phyloP scores from a whole-genome alignment of 1,139 yeast genomes.

The Kodamaea anthophila region DNA sequence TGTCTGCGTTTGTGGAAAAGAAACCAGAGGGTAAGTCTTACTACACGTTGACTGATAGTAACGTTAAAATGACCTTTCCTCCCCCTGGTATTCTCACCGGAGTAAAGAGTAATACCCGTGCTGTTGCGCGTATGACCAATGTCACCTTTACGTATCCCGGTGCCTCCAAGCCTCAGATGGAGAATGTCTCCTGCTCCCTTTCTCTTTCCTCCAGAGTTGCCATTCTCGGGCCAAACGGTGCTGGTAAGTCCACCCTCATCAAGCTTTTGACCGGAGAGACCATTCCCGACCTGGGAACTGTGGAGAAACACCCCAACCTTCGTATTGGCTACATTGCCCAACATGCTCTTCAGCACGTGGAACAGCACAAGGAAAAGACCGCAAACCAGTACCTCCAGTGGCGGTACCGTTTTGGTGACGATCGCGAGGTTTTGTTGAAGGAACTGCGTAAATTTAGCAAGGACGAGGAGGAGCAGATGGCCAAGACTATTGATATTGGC shows the following conservation, averaged over 20 bases:
- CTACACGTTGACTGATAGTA: slow-evolving; percentile 90
- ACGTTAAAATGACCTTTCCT: slow-evolving; percentile 96
- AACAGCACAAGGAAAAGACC: slow-evolving; percentile 94
- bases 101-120: slow-evolving; percentile 89
- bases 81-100: slow-evolving; percentile 97
- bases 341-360: slow-evolving; percentile 96
- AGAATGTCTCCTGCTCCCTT: slow-evolving; percentile 76
- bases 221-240: slow-evolving; percentile 96
- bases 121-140: slow-evolving; percentile 85
- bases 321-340: slow-evolving; percentile 98
- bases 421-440: slow-evolving; percentile 90
- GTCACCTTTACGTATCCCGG: slow-evolving; percentile 92
- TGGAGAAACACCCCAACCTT: slow-evolving; percentile 95
- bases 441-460: slow-evolving; percentile 85
- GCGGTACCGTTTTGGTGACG: slow-evolving; percentile 97
- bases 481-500: slow-evolving; percentile 66
- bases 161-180: slow-evolving; percentile 74
- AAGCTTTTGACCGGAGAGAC: slow-evolving; percentile 89
- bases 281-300: slow-evolving; percentile 79
- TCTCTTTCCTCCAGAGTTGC: slow-evolving; percentile 95
- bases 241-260: slow-evolving; percentile 95
- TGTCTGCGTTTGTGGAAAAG: slow-evolving; percentile 84
- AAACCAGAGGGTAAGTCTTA: slow-evolving; percentile 96
- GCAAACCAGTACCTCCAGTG: slow-evolving; percentile 97
- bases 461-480: slow-evolving; percentile 78